Evolutionary conservation across 169 alveolate species (phyloP).

Genomic region (Plasmodium fragile): DNA sequence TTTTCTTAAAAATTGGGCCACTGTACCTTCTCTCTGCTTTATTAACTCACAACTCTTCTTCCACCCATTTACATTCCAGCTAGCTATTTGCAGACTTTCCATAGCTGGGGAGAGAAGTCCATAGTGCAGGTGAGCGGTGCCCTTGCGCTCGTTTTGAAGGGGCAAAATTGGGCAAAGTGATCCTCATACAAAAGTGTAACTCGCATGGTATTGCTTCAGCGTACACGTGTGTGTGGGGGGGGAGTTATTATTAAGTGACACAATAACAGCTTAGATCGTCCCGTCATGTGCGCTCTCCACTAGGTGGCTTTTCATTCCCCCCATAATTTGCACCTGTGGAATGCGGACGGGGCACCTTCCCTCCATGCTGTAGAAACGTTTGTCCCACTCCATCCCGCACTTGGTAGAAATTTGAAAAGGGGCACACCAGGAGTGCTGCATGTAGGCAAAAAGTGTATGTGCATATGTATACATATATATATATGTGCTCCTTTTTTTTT

Average conservation of each 20-base stretch:
- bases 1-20: constrained; percentile 31
- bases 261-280: background rate
- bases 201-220: background rate
- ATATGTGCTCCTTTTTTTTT: no score
- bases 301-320: background rate
- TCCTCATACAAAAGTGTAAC: background rate
- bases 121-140: background rate
- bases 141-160: background rate
- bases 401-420: background rate
- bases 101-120: background rate
- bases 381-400: background rate
- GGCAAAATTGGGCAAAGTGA: background rate
- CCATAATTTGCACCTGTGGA: background rate
- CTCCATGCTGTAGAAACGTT: background rate
- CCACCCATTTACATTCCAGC: constrained; percentile 83
- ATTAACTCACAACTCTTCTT: constrained; percentile 71
- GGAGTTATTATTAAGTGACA: background rate
- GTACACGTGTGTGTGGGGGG: background rate
- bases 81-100: constrained; percentile 48
- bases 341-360: background rate
- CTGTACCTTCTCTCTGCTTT: constrained; percentile 27
- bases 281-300: background rate
- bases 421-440: background rate
- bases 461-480: background rate
- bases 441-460: background rate